Evolutionary conservation across 2,329 filamentous ascomycete species (phyloP).

Genomic region (Dothistroma septosporum): DNA sequence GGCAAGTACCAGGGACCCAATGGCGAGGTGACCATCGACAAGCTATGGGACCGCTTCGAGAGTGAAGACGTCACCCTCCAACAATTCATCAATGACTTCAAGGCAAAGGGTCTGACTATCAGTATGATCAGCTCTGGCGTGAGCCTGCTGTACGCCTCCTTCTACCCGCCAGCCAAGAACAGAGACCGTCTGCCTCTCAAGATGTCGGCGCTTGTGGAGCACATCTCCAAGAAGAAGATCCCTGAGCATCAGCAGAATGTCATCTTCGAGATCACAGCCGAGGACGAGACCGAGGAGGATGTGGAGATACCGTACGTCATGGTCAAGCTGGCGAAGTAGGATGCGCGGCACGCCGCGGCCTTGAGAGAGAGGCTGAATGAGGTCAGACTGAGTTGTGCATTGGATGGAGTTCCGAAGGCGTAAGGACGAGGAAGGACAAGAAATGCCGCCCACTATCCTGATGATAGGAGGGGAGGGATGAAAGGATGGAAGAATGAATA

Average conservation of each 20-base stretch:
- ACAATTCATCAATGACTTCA: constrained; percentile 79
- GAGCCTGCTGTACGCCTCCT: constrained; percentile 87
- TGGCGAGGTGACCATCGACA: constrained; percentile 80
- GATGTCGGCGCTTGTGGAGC: constrained; percentile 81
- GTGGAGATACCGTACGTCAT: constrained; percentile 97
- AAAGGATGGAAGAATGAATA: background rate
- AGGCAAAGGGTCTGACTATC: constrained; percentile 72
- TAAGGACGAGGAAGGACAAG: background rate
- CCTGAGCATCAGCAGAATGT: constrained; percentile 90
- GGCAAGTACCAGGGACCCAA: constrained; percentile 77
- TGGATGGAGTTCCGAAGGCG: background rate
- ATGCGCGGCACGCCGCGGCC: background rate
- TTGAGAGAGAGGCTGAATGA: background rate
- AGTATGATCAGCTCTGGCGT: constrained; percentile 97
- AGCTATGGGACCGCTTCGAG: constrained; percentile 97
- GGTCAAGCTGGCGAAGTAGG: constrained; percentile 58
- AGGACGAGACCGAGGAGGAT: constrained; percentile 84
- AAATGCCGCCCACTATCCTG: too few relatives aligned
- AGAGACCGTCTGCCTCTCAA: constrained; percentile 73
- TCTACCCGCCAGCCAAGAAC: constrained; percentile 77
- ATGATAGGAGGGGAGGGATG: too few relatives aligned
- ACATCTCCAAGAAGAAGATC: constrained; percentile 86
- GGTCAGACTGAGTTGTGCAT: background rate
- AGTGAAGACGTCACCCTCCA: constrained; percentile 77
- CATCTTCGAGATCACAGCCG: constrained; percentile 92